These are phyloP conservation scores for Arctium minus DNA, from an alignment of 129 eudicot species.

Conservation along the genomic window DNA sequence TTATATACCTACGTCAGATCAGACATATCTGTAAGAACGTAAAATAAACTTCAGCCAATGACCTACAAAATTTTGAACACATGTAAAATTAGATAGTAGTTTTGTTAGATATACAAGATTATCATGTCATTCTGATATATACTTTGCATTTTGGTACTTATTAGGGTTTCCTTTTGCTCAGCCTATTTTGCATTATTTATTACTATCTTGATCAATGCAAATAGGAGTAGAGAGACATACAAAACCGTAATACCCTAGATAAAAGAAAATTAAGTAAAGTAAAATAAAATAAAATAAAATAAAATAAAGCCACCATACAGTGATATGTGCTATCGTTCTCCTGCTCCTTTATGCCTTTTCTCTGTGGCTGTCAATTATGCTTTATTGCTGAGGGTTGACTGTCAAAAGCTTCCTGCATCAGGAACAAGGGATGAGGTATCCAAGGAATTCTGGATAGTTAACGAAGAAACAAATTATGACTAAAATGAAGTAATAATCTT, in stretches of 20 bases:
- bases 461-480: neutral
- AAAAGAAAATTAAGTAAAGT: neutral
- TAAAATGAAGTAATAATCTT: conserved; percentile 8
- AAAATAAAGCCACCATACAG: neutral
- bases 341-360: conserved; percentile 15
- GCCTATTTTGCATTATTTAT: neutral
- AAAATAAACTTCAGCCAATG: conserved; percentile 9
- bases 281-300: neutral
- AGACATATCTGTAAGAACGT: neutral
- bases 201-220: neutral
- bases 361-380: conserved; percentile 44
- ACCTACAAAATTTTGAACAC: conserved; percentile 7
- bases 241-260: neutral
- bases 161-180: neutral
- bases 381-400: conserved; percentile 12
- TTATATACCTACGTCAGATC: conserved; percentile 10
- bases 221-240: neutral
- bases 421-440: neutral
- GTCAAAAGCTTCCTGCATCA: neutral
- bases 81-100: conserved; percentile 5
- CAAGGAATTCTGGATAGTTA: neutral
- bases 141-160: neutral
- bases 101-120: neutral
- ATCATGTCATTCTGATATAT: neutral
- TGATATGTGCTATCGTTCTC: neutral